These are phyloP conservation scores for Gnetum montanum DNA, from an alignment of 75 land plant species.

Conservation along the genomic window DNA sequence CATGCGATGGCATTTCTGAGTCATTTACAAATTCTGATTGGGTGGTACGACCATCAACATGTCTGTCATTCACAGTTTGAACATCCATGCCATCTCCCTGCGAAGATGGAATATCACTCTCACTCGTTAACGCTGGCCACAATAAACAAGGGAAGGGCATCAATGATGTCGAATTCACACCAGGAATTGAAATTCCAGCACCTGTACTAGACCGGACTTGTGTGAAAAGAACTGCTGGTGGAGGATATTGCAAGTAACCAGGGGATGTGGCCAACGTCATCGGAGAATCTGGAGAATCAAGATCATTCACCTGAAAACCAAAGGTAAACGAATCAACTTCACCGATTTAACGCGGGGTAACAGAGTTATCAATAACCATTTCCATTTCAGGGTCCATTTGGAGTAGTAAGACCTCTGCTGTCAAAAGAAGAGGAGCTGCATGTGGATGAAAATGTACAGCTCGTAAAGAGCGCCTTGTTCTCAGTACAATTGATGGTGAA, in stretches of 20 bases:
- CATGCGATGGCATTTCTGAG: neutral
- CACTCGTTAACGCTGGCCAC: constrained; percentile 45
- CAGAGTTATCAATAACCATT: neutral
- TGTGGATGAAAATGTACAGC: constrained; percentile 97
- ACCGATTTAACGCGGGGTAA: neutral
- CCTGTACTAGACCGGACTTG: constrained; percentile 24
- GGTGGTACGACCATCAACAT: neutral
- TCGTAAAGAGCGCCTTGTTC: constrained; percentile 80
- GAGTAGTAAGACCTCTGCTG: constrained; percentile 88
- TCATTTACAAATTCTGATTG: neutral
- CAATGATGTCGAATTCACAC: constrained; percentile 16
- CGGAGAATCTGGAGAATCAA: constrained; percentile 75
- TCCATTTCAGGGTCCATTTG: too few species aligned
- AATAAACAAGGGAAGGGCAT: constrained; percentile 43
- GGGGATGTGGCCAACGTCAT: constrained; percentile 72
- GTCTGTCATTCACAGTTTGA: constrained; percentile 9
- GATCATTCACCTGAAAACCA: constrained; percentile 70
- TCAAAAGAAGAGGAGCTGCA: constrained; percentile 76
- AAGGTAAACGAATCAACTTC: neutral
- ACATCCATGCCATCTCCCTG: constrained; percentile 14
- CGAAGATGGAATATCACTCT: constrained; percentile 18
- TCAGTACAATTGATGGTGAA: constrained; percentile 54
- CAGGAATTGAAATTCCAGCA: constrained; percentile 14
- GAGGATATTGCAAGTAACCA: constrained; percentile 69
- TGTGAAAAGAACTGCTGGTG: constrained; percentile 63